Conservation (phyloP, 2,329 filamentous ascomycete genomes). For the Emmonsiellopsis sp. region DNA sequence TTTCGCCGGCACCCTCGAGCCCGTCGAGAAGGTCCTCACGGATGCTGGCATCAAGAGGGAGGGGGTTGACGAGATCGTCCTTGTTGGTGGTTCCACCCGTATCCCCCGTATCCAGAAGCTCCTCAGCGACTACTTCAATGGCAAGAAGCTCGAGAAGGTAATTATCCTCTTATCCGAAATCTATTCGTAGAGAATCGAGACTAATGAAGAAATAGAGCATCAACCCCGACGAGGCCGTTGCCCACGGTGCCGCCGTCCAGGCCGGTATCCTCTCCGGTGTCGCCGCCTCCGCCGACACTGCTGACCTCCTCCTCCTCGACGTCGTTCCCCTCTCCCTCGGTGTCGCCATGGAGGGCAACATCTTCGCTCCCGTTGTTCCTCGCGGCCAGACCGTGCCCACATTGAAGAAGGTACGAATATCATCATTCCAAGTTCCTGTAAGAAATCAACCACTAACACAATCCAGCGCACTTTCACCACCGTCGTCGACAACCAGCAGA, state of each 20-base stretch:
- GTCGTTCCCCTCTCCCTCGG: conserved; percentile 93
- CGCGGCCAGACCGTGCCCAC: conserved; percentile 68
- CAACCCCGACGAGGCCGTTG: conserved; percentile 98
- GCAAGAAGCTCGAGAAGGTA: conserved; percentile 98
- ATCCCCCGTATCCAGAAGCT: conserved; percentile 99
- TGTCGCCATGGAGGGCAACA: conserved; percentile 99
- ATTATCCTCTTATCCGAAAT: background rate
- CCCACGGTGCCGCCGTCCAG: conserved; percentile 97
- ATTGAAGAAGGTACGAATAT: conserved; percentile 58
- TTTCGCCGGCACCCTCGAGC: conserved; percentile 87
- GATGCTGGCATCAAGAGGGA: conserved; percentile 73
- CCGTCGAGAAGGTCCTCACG: conserved; percentile 93
- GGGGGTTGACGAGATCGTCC: conserved; percentile 95
- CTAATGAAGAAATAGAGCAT: conserved; percentile 51
- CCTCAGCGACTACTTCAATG: conserved; percentile 96
- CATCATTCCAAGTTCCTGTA: background rate
- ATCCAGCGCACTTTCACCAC: conserved; percentile 67
- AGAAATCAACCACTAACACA: background rate
- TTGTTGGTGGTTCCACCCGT: conserved; percentile 98
- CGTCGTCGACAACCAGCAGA: conserved; percentile 55
- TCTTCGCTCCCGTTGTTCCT: conserved; percentile 88
- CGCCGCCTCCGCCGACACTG: conserved; percentile 88
- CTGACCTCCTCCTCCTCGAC: conserved; percentile 90
- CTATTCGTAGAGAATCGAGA: background rate
- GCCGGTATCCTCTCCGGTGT: conserved; percentile 98